Evolutionary conservation across 2,329 filamentous ascomycete genomes (phyloP), one percentile per base, ranked within the genome.

Genomic region (Knufia fluminis): DNA sequence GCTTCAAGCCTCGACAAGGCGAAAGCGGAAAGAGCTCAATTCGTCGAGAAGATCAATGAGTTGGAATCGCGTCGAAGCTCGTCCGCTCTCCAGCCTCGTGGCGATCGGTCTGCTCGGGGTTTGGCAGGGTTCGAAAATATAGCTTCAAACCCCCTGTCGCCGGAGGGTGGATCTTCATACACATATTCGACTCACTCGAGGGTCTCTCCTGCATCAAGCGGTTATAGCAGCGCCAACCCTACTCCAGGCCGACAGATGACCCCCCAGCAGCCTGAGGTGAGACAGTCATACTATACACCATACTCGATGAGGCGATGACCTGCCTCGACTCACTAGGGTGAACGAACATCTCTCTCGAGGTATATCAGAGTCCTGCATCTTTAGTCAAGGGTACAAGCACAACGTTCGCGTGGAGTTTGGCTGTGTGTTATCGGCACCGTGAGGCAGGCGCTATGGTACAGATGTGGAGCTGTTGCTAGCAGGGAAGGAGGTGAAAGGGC

Each of bases 1-100:
- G 22, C 33, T 23, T 52, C 53, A 31, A 57, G 52, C 41, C 54
- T 60, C 33, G 54, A 52, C 28, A 59, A 57, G 39, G 53, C 57
- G 2, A 22, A 48, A 20, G 33, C 38, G 12, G 56, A 58, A 44
- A 46, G 28, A 2, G 22, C 40, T n/a, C 19, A 51, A 16, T 33
- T 60, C 4, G 32, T 51, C 23, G 48, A 52, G n/a, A 39, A 45
- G 24, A 57, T 59, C 33, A 46, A 32, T 24, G 52, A 56, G 3
- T 24, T 59, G 49, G 31, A 51, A 3, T 31, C 20, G 9, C 52
- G 46, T 31, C 50, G 56, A n/a, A 35, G 41, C 4, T 51, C 49
- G 14, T 17, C 40, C 53, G 14, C 23, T 26, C 9, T 40, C 48
- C 32, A 52, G 39, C 16, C 26, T 32, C 28, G 35, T 28, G 35